Evolutionary conservation across 2,329 filamentous ascomycete genomes (phyloP), one percentile per base, ranked within the genome.

Genomic region (Phaeoacremonium minimum): DNA sequence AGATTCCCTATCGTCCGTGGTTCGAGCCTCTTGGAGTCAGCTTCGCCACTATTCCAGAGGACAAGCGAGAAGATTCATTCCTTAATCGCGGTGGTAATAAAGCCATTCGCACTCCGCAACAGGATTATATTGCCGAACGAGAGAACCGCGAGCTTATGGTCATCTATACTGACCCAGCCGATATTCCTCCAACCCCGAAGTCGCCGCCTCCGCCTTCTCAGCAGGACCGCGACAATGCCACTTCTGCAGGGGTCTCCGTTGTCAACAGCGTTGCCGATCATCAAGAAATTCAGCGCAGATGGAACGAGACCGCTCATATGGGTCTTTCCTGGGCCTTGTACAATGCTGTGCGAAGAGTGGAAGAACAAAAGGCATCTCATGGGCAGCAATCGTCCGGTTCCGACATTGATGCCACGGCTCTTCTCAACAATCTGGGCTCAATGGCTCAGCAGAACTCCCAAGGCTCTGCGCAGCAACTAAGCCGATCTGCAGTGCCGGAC

Each of bases 141-240:
- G 78, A 82, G 49, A 70, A 69, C 32, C 66, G 65, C 9, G 77
- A 80, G 47, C 64, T 83, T 20, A 78, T 83, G 71, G 73, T 64
- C n/a, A 63, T 79, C 30, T 81, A 81, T 47, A 68, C 69, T 2
- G 67, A 71, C 32, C 49, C 60, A 2, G 61, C 66, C 4, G 75
- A 80, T 42, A 77, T 80, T 32, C 76, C 76, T 2, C 60, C 67
- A 3, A 72, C 73, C 4, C 74, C 76, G 11, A 73, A 73, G 48
- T 79, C 75, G 11, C 75, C 76, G 0, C 54, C 55, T 2, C 18
- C 34, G 22, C 36, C 33, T 33, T 16, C 41, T 5, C 26, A 33
- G 33, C 36, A 37, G 14, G 40, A 39, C 30, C 22, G 9, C 22
- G 22, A 9, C 22, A 9, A 9, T n/a, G 9, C 22, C 9, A n/a